Evolutionary conservation across 495 filamentous ascomycete species (phyloP).

Genomic region (Tuber magnatum): DNA sequence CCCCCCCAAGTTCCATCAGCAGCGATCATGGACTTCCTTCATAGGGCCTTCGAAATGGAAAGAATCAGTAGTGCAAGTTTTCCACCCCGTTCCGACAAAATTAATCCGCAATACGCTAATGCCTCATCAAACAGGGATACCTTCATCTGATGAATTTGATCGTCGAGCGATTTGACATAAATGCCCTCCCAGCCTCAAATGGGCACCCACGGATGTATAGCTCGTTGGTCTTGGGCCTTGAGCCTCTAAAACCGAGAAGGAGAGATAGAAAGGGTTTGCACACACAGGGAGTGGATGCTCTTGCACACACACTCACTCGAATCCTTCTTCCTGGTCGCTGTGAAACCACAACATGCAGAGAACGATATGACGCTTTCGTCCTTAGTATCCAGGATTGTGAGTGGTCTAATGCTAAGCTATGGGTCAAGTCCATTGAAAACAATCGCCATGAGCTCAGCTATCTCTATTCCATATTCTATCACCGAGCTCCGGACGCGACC

Average conservation of each 20-base stretch:
- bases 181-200: conserved; percentile 10
- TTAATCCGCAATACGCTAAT: conserved; percentile 7
- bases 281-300: background rate
- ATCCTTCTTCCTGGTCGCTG: conserved; percentile 25
- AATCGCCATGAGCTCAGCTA: conserved; percentile 18
- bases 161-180: conserved; percentile 19
- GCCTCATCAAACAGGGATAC: conserved; percentile 16
- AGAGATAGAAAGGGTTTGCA: background rate
- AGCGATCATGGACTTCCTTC: background rate
- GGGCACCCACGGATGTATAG: conserved; percentile 11
- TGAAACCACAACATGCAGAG: conserved; percentile 18
- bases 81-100: background rate
- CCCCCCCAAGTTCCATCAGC: background rate
- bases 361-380: conserved; percentile 18
- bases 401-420: conserved; percentile 10
- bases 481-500: conserved; percentile 18
- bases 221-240: background rate
- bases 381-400: conserved; percentile 6
- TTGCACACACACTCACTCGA: conserved; percentile 12
- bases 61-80: conserved; percentile 18
- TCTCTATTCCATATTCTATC: conserved; percentile 3
- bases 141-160: conserved; percentile 17
- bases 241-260: background rate
- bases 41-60: background rate
- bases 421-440: conserved; percentile 16